phyloP scores from a whole-genome alignment of 83 land plant species.

The Picea mariana region DNA sequence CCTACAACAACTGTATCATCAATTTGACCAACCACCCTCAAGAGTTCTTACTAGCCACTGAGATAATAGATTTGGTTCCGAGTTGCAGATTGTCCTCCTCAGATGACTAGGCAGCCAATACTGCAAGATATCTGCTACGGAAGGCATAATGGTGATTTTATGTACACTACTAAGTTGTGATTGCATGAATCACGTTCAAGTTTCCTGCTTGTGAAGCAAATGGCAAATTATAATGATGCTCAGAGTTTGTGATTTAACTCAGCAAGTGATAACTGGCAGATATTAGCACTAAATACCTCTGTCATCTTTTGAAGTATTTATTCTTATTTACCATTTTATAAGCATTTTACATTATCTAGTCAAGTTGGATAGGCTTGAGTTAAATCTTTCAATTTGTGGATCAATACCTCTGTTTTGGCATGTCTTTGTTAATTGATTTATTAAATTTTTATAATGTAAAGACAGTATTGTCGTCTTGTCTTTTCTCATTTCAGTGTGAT shows the following conservation, averaged over 20 bases:
- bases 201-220: neutral
- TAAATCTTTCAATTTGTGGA: neutral
- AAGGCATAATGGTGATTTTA: too few species aligned
- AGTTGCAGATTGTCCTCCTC: neutral
- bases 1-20: neutral
- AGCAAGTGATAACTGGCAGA: neutral
- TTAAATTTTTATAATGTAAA: neutral
- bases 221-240: neutral
- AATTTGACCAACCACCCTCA: neutral
- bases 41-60: neutral
- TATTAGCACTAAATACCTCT: neutral
- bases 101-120: neutral
- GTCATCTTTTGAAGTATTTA: neutral
- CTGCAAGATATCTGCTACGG: too few species aligned
- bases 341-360: neutral
- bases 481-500: neutral
- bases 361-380: neutral
- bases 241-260: neutral
- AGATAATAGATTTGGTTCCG: neutral
- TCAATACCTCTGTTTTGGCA: neutral
- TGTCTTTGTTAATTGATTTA: neutral
- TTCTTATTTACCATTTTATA: neutral
- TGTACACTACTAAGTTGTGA: neutral
- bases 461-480: neutral
- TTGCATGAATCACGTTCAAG: neutral